Conservation (phyloP, 164 flowering plant genomes). For the Pachysandra terminalis region DNA sequence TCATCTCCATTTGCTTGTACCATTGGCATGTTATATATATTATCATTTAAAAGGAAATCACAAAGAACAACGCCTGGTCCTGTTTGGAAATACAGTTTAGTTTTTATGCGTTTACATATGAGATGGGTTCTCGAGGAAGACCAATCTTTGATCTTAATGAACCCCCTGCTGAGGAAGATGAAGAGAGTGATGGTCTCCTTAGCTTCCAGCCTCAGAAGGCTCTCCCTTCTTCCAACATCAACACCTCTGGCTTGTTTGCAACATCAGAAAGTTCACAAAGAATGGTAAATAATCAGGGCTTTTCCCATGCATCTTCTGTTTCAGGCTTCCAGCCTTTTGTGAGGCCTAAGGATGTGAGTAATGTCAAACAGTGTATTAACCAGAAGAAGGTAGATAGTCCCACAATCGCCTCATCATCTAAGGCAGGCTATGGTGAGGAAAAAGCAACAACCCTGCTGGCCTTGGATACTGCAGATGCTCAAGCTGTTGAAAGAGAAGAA, state of each 20-base stretch:
- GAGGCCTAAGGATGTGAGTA: constrained; percentile 34
- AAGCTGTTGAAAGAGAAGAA: constrained; percentile 76
- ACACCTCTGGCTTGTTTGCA: constrained; percentile 35
- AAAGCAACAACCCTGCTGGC: constrained; percentile 20
- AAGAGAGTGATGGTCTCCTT: constrained; percentile 36
- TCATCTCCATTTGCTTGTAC: neutral
- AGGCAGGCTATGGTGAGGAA: constrained; percentile 23
- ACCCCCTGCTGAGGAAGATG: constrained; percentile 79
- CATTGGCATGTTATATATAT: constrained; percentile 35
- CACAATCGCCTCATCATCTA: constrained; percentile 26
- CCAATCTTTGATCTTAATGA: constrained; percentile 84
- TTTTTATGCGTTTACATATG: constrained; percentile 60
- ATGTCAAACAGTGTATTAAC: constrained; percentile 27
- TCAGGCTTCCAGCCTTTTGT: constrained; percentile 94
- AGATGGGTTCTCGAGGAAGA: constrained; percentile 86
- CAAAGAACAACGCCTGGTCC: constrained; percentile 3
- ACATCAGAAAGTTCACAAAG: constrained; percentile 36
- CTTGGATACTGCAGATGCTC: constrained; percentile 30
- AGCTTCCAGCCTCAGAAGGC: constrained; percentile 63
- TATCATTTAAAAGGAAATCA: constrained; percentile 19
- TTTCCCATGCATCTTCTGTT: constrained; percentile 78
- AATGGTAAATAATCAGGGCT: constrained; percentile 54
- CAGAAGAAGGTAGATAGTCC: constrained; percentile 18
- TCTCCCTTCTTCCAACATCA: constrained; percentile 41
- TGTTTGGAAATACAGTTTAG: constrained; percentile 22